Conservation (phyloP, 2,329 filamentous ascomycete genomes). For the Ophiocordyceps sinensis region DNA sequence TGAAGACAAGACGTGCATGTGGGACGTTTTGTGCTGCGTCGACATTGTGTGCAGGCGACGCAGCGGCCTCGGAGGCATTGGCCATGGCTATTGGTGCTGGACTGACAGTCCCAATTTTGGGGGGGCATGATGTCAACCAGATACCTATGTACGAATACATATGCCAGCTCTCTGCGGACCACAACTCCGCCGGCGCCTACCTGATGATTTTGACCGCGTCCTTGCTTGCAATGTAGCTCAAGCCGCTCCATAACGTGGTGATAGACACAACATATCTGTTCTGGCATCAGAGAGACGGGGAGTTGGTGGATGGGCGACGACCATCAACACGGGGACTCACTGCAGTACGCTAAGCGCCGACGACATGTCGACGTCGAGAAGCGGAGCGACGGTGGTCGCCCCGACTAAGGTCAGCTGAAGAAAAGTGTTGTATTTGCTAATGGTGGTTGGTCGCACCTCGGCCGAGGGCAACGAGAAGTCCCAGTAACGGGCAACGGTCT, state of each 20-base stretch:
- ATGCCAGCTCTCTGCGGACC: no score
- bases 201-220: slow-evolving; percentile 78
- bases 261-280: slow-evolving; percentile 66
- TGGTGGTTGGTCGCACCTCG: slow-evolving; percentile 68
- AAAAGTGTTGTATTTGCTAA: slow-evolving; percentile 89
- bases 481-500: slow-evolving; percentile 89
- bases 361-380: slow-evolving; percentile 46
- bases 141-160: no score
- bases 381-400: slow-evolving; percentile 64
- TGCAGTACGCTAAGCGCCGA: slow-evolving; percentile 45
- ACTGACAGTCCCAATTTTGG: no score
- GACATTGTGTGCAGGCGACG: no score
- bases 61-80: no score
- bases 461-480: slow-evolving; percentile 86
- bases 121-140: no score
- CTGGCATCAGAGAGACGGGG: neutral
- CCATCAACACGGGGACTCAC: slow-evolving; percentile 29
- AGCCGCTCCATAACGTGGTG: slow-evolving; percentile 86
- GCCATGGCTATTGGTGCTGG: no score
- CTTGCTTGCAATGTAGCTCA: slow-evolving; percentile 83
- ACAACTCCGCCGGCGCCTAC: slow-evolving; percentile 9
- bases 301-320: neutral
- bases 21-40: no score
- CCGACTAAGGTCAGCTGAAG: slow-evolving; percentile 80
- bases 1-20: no score